phyloP scores from a whole-genome alignment of 345 rosid species.

The Euclidium syriacum region DNA sequence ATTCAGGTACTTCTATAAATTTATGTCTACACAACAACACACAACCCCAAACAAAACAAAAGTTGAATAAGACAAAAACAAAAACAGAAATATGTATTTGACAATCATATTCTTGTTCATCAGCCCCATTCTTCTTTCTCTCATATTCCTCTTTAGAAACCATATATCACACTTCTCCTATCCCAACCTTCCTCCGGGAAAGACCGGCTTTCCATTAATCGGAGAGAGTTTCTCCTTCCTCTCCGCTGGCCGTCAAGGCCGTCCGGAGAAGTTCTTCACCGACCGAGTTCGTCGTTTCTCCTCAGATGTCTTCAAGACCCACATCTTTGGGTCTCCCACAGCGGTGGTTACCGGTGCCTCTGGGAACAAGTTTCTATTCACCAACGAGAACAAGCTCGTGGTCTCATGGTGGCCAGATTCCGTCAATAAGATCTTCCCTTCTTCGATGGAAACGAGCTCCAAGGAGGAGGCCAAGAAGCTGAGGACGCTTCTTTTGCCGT shows the following conservation, averaged over 20 bases:
- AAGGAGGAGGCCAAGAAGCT: slow-evolving; percentile 33
- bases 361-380: slow-evolving; percentile 38
- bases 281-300: slow-evolving; percentile 31
- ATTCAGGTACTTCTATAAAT: neutral
- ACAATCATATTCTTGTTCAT: slow-evolving; percentile 14
- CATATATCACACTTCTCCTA: slow-evolving; percentile 11
- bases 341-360: slow-evolving; percentile 35
- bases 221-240: slow-evolving; percentile 41
- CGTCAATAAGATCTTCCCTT: slow-evolving; percentile 39
- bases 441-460: slow-evolving; percentile 27
- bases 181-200: slow-evolving; percentile 39
- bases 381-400: slow-evolving; percentile 41
- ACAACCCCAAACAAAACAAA: neutral
- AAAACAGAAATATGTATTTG: neutral
- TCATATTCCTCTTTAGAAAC: slow-evolving; percentile 8
- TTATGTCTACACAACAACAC: neutral
- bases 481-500: slow-evolving; percentile 29
- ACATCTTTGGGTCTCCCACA: slow-evolving; percentile 26
- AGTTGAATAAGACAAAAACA: neutral
- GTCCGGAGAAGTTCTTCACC: slow-evolving; percentile 34
- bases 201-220: slow-evolving; percentile 25
- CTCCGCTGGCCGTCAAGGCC: slow-evolving; percentile 33
- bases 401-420: slow-evolving; percentile 43
- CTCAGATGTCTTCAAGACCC: slow-evolving; percentile 32
- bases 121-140: neutral